Base-by-base conservation (phyloP, 2,329 filamentous ascomycete species). In the Sporothrix brasiliensis region DNA sequence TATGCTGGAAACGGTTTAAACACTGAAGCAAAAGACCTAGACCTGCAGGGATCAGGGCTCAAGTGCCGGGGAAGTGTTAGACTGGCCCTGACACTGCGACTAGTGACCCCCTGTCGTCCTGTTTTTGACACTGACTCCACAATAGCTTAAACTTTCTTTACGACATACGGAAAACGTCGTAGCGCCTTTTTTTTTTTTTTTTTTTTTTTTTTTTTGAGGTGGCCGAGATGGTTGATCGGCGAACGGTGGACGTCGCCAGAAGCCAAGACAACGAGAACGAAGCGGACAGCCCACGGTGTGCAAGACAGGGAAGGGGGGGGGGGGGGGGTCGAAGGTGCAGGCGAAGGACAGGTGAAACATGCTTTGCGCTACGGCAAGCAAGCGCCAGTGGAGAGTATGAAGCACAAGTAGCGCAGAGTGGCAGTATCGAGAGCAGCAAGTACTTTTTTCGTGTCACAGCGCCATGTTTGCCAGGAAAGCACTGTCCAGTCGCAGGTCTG, bases 21-120 rank as follows among this genome's bases (percentile, higher is more conserved):
- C 10, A 60, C 13, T 47, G 9, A 14, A 61, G 34, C 34, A 34
- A 9, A 61, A 44, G 27, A 30, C 3, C 13, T 11, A 44, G 21
- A 27, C 41, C 39, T 16, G 44, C 61, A 65, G 13, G 61, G 61
- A 65, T 65, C 61, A 65, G 61, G 61, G 61, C 61, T 65, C 61
- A 50, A 65, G 61, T 65, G 16, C 44, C 58, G 21, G 58, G 52
- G 58, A 27, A 56, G 53, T 56, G 34, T 34, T 44, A 7, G 56
- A 19, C 56, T 60, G 19, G 56, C 56, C 10, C n/a, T 24, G 56
- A 19, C 19, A n/a, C 34, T 61, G 56, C 34, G 7, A 5, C 34
- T 34, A 34, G 34, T 34, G 34, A 34, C 34, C 34, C 30, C 34
- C 34, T 34, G 34, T 9, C 34, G 6, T 34, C 34, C 34, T 44